Conservation (phyloP, 148 eudicot genomes). For the Nepenthes mirabilis region DNA sequence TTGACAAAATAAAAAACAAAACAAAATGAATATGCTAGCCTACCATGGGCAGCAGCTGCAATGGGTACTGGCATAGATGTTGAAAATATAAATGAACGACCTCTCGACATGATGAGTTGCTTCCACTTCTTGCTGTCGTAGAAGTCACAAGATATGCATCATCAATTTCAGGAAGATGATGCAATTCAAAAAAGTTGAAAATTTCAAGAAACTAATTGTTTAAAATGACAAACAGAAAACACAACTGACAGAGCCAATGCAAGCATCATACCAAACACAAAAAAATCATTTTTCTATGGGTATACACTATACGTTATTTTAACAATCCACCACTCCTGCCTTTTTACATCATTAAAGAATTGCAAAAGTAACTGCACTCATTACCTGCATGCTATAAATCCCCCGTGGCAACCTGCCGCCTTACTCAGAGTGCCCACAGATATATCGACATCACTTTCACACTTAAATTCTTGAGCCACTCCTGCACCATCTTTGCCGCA, state of each 20-base stretch:
- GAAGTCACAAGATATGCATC: background rate
- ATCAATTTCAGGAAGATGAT: background rate
- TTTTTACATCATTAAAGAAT: background rate
- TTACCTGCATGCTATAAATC: conserved; percentile 98
- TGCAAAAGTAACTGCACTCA: background rate
- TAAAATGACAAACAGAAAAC: no score
- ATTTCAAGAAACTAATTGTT: no score
- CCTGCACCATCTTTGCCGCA: conserved; percentile 93
- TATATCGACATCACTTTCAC: conserved; percentile 78
- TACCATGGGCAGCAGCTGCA: conserved; percentile 93
- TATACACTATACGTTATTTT: no score
- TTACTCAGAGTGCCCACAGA: conserved; percentile 94
- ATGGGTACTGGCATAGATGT: conserved; percentile 82
- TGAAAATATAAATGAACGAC: conserved; percentile 97
- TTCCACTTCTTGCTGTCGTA: conserved; percentile 81
- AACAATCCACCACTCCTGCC: no score
- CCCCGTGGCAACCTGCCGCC: conserved; percentile 97
- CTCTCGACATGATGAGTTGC: conserved; percentile 85
- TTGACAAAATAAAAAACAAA: background rate
- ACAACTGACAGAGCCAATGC: no score
- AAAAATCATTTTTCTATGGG: no score
- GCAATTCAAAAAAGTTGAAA: background rate
- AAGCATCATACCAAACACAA: no score
- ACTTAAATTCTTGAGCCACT: conserved; percentile 71
- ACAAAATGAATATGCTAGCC: background rate